Percentiles rank a stretch among this genome's conserved stretches.
phyloP scores from a whole-genome alignment of 2,329 filamentous ascomycete species.

The Beauveria varroae region DNA sequence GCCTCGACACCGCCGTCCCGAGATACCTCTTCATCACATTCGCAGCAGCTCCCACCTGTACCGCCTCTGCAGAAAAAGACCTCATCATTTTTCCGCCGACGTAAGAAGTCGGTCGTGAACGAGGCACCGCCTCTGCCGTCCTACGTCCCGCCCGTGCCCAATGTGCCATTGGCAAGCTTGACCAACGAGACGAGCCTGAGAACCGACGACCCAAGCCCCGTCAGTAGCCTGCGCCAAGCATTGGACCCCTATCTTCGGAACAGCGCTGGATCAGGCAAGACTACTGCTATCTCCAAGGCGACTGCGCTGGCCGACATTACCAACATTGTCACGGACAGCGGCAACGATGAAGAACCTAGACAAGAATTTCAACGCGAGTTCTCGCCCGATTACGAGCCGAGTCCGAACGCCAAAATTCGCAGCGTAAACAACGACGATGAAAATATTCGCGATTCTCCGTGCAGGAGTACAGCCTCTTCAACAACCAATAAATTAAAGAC shows the following conservation, averaged over 20 bases:
- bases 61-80: constrained; percentile 72
- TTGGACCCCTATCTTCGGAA: constrained; percentile 74
- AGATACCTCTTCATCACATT: constrained; percentile 35
- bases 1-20: constrained; percentile 42
- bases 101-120: constrained; percentile 84
- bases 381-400: constrained; percentile 68
- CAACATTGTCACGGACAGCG: constrained; percentile 14
- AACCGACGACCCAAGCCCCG: constrained; percentile 47
- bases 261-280: constrained; percentile 18
- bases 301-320: constrained; percentile 21
- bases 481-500: constrained; percentile 9
- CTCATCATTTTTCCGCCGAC: constrained; percentile 86
- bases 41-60: constrained; percentile 34
- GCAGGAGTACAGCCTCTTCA: constrained; percentile 28
- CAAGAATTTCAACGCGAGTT: constrained; percentile 49
- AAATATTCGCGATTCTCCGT: constrained; percentile 13
- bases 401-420: constrained; percentile 63
- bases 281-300: constrained; percentile 20
- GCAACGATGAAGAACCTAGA: constrained; percentile 21
- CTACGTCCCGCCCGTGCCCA: constrained; percentile 33
- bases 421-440: constrained; percentile 45
- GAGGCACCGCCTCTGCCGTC: constrained; percentile 54
- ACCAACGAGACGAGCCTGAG: constrained; percentile 16
- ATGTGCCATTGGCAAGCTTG: constrained; percentile 20
- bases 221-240: constrained; percentile 74